Conservation (phyloP, 768 basidiomycete genomes). For the Kwoniella heveanensis region DNA sequence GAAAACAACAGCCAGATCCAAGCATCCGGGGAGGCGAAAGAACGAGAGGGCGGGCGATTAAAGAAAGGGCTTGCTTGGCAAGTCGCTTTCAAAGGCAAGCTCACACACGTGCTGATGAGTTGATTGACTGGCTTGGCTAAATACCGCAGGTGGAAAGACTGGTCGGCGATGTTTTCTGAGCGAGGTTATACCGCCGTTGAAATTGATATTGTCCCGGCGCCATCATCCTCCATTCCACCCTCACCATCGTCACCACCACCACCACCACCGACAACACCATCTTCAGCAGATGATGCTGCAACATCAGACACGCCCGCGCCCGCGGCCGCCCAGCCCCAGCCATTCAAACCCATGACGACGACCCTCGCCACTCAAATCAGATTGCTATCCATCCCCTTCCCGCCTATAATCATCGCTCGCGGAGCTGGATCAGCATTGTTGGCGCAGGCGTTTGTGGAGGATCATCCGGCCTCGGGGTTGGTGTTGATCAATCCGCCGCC, state of each 20-base stretch:
- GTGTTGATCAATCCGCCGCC: conserved; percentile 66
- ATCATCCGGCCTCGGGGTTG: conserved; percentile 66
- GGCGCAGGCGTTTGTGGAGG: conserved; percentile 70
- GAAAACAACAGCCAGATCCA: no score
- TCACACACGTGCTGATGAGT: no score
- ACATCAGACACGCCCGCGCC: no score
- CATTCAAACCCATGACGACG: conserved; percentile 26
- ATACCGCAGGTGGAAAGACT: conserved; percentile 38
- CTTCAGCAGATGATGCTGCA: background rate
- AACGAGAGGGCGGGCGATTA: no score
- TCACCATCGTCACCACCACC: background rate
- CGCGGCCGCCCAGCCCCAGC: no score
- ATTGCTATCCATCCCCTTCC: conserved; percentile 53
- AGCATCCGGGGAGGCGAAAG: no score
- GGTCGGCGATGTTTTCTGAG: conserved; percentile 53
- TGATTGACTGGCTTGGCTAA: background rate
- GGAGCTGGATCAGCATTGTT: conserved; percentile 59
- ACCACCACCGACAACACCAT: background rate
- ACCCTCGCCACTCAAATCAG: conserved; percentile 50
- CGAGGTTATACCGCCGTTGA: conserved; percentile 53
- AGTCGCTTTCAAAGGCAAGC: no score
- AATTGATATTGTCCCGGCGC: conserved; percentile 45
- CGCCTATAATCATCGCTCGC: conserved; percentile 49
- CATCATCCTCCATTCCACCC: no score
- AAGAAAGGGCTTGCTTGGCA: no score